Percentiles rank a stretch among this genome's conserved stretches.
These are phyloP conservation scores for Patellifolia procumbens DNA, from an alignment of 179 eudicot species.

Conservation along the genomic window DNA sequence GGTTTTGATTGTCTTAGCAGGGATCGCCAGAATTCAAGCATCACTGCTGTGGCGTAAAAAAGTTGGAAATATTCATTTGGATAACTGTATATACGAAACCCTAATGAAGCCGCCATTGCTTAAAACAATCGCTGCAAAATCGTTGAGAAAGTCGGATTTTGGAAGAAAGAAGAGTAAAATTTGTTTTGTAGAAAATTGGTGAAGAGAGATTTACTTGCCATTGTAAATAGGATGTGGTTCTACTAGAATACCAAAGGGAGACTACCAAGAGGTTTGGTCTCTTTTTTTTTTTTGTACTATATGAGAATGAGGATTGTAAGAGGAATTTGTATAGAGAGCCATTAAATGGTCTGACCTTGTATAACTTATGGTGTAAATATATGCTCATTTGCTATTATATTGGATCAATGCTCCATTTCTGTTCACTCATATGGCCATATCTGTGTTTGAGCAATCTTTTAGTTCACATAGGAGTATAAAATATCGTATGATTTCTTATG, in stretches of 20 bases:
- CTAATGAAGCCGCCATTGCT: slow-evolving; percentile 31
- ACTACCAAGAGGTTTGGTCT: slow-evolving; percentile 9
- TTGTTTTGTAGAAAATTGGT: slow-evolving; percentile 29
- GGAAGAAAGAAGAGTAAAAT: slow-evolving; percentile 10
- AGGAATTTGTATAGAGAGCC: slow-evolving; percentile 38
- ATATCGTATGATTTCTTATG: no score
- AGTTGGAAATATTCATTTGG: slow-evolving; percentile 24
- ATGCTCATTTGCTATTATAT: slow-evolving; percentile 17
- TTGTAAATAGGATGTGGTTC: slow-evolving; percentile 36
- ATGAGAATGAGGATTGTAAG: slow-evolving; percentile 32
- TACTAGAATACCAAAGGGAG: slow-evolving; percentile 22
- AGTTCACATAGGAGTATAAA: no score
- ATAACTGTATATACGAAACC: slow-evolving; percentile 32
- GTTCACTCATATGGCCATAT: background rate
- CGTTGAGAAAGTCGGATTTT: slow-evolving; percentile 20
- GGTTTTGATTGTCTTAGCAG: slow-evolving; percentile 59
- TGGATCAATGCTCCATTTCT: background rate
- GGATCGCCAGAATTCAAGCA: slow-evolving; percentile 44
- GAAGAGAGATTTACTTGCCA: slow-evolving; percentile 23
- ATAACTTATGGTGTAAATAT: slow-evolving; percentile 38
- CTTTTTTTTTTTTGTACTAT: slow-evolving; percentile 27
- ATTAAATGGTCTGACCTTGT: slow-evolving; percentile 32
- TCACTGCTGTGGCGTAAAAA: slow-evolving; percentile 46
- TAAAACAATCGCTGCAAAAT: slow-evolving; percentile 11
- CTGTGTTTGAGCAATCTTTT: background rate